A percentile compares a stretch with the other conserved stretches of the same genome.
These are phyloP conservation scores for Lasiosphaeria miniovina DNA, from an alignment of 495 filamentous ascomycete species.

Conservation along the genomic window DNA sequence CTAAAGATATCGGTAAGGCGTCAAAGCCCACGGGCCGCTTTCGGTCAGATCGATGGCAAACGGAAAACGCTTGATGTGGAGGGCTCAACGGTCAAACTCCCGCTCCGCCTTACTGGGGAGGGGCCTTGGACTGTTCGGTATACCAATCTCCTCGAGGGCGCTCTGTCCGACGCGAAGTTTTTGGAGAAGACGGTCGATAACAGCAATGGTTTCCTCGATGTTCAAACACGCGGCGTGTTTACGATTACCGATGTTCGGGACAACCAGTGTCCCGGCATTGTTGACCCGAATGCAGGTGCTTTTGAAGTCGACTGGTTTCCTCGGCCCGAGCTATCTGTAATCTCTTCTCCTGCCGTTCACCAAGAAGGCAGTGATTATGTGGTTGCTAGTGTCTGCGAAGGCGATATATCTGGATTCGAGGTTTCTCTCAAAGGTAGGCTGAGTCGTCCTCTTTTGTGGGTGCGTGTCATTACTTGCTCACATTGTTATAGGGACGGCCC, in stretches of 20 bases:
- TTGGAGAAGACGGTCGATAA: slow-evolving; percentile 42
- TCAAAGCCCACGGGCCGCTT: slow-evolving; percentile 78
- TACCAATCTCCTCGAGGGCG: slow-evolving; percentile 55
- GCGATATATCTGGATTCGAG: slow-evolving; percentile 85
- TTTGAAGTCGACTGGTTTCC: slow-evolving; percentile 85
- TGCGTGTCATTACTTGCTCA: slow-evolving; percentile 9
- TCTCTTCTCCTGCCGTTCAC: slow-evolving; percentile 57
- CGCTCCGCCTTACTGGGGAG: slow-evolving; percentile 77
- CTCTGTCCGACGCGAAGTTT: slow-evolving; percentile 16
- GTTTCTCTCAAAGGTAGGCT: slow-evolving; percentile 67
- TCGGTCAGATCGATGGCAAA: slow-evolving; percentile 78
- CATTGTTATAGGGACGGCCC: slow-evolving; percentile 58
- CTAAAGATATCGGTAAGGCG: slow-evolving; percentile 79
- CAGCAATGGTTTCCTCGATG: slow-evolving; percentile 68
- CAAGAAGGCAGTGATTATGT: slow-evolving; percentile 49
- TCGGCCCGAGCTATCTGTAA: slow-evolving; percentile 66
- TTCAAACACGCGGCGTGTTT: slow-evolving; percentile 67
- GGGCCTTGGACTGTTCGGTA: slow-evolving; percentile 79
- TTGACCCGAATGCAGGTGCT: slow-evolving; percentile 65
- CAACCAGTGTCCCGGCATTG: slow-evolving; percentile 70
- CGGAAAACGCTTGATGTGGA: slow-evolving; percentile 71
- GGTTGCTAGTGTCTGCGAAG: slow-evolving; percentile 86
- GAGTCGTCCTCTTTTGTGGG: background rate
- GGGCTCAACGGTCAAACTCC: slow-evolving; percentile 66
- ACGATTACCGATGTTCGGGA: slow-evolving; percentile 75